Base-by-base conservation (phyloP, 2,329 filamentous ascomycete genomes). In the Teratosphaeria zuluensis region DNA sequence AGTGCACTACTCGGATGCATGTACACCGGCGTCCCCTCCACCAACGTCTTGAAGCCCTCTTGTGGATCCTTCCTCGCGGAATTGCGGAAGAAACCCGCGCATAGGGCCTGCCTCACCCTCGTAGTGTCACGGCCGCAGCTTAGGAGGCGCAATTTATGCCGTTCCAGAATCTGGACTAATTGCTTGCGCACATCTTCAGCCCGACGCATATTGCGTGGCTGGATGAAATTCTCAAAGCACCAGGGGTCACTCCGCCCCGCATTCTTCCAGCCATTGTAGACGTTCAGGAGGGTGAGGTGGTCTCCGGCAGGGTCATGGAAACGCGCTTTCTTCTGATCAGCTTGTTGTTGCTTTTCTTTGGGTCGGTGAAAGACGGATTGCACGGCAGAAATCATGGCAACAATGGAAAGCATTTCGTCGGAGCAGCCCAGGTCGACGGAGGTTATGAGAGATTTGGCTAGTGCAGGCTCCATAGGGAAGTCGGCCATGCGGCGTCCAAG, bases 221-320 rank as follows among this genome's bases (percentile, higher is more conserved):
- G 92, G 71, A 99, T 94, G 72, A 95, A 99, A 74, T 99, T 96
- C 70, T 99, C 95, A 65, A 90, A 92, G 71, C 94, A 97, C 94
- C 94, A 99, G 0, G 92, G 86, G 59, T 85, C 89, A 55, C 85
- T 88, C 75, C 84, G 95, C 6, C 87, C 86, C 62, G 85, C 88
- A 52, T 86, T 81, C 73, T 96, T 96, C 94, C 94, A 99, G n/a
- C 84, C 86, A 69, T 96, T 96, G 78, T 95, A 99, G 0, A 99
- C 92, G 67, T 99, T 99, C 51, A 99, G 83, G 0, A 97, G 80
- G 0, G 94, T 99, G 12, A 99, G 80, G 69, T 99, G 94, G 70
- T 99, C 94, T 56, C 94, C 94, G 58, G 90, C 85, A 0, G 92
- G 89, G 69, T 99, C 94, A 76, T 96, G 90, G 76, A 99, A 99